Evolutionary conservation across 2,329 filamentous ascomycete genomes (phyloP).

Genomic region (Phialemonium atrogriseum): DNA sequence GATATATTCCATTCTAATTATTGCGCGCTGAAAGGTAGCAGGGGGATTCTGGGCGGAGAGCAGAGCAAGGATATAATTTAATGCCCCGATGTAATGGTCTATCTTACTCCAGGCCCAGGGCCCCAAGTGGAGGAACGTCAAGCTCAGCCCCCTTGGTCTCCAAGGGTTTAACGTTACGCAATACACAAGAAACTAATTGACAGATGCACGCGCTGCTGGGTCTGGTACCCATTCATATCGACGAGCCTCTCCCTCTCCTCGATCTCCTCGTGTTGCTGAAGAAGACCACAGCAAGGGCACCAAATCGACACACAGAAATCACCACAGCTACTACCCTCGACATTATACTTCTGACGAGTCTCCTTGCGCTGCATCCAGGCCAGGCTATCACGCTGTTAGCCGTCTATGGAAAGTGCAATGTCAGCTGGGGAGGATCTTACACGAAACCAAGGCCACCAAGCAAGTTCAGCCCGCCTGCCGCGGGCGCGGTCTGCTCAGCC

Average conservation of each 20-base stretch:
- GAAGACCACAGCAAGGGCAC: constrained; percentile 36
- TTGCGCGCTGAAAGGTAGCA: no score
- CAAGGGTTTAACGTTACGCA: no score
- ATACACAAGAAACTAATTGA: no score
- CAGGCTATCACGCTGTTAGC: constrained; percentile 24
- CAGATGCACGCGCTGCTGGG: no score
- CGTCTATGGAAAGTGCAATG: neutral
- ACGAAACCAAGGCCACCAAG: constrained; percentile 21
- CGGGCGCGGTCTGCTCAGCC: constrained; percentile 18
- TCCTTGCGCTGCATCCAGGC: constrained; percentile 32
- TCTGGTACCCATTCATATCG: constrained; percentile 7
- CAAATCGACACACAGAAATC: constrained; percentile 35
- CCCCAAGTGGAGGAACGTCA: no score
- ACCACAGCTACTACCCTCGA: constrained; percentile 29
- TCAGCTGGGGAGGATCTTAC: constrained; percentile 13
- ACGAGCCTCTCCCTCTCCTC: constrained; percentile 6
- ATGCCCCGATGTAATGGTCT: no score
- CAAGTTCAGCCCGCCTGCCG: constrained; percentile 15
- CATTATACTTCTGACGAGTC: constrained; percentile 33
- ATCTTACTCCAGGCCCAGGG: no score
- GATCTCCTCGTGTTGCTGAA: constrained; percentile 31
- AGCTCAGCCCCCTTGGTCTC: no score
- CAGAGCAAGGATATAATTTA: no score
- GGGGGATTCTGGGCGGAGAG: no score
- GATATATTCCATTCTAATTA: no score